phyloP scores from a whole-genome alignment of 768 basidiomycete genomes.

The Collybia sordida region DNA sequence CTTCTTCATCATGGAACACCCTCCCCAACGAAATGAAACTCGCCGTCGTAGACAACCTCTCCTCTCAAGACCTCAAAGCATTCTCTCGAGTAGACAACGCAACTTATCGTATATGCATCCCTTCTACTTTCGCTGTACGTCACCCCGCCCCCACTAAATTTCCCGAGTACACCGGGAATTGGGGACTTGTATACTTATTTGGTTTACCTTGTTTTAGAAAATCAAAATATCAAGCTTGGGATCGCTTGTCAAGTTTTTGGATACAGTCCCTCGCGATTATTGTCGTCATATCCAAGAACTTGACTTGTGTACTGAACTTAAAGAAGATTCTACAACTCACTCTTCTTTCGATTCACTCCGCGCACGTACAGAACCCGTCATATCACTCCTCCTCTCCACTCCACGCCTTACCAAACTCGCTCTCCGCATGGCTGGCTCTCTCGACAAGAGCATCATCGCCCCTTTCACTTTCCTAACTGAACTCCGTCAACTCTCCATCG shows the following conservation, averaged over 20 bases:
- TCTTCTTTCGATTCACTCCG: constrained; percentile 23
- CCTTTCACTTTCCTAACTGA: constrained; percentile 44
- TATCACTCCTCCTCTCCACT: constrained; percentile 48
- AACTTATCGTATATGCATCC: constrained; percentile 57
- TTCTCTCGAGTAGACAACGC: constrained; percentile 48
- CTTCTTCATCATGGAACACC: constrained; percentile 42
- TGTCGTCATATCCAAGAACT: constrained; percentile 53
- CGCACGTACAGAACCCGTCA: constrained; percentile 45
- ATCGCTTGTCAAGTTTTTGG: constrained; percentile 52
- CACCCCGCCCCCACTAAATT: background rate
- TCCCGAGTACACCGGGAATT: constrained; percentile 30
- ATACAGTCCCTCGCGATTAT: constrained; percentile 56
- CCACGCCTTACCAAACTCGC: constrained; percentile 47
- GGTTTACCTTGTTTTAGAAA: no score
- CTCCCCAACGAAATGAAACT: constrained; percentile 72
- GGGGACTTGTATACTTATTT: constrained; percentile 47
- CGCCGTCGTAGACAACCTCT: constrained; percentile 51
- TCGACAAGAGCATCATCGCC: constrained; percentile 48
- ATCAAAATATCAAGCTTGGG: no score
- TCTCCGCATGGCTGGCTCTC: constrained; percentile 47
- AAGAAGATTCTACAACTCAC: constrained; percentile 9
- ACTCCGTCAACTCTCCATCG: constrained; percentile 46
- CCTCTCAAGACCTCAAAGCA: constrained; percentile 38
- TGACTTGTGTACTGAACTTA: constrained; percentile 40
- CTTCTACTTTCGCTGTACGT: constrained; percentile 58